These are phyloP conservation scores for Colletotrichum sp. DNA, from an alignment of 2,329 filamentous ascomycete genomes.

Conservation along the genomic window DNA sequence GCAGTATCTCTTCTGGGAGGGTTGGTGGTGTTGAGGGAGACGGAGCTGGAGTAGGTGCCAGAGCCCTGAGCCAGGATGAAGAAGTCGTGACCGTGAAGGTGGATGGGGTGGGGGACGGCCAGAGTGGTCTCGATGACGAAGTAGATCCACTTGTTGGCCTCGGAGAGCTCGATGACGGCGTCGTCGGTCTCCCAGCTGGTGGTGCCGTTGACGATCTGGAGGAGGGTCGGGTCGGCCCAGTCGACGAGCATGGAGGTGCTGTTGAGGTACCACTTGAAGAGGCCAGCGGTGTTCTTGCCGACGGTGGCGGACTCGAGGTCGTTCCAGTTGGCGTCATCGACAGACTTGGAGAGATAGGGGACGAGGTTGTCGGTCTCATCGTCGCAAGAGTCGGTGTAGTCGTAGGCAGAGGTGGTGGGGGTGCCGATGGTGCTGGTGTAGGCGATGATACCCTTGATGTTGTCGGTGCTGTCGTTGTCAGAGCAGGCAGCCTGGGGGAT, in stretches of 20 bases:
- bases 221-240: constrained; percentile 48
- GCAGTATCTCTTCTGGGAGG: constrained; percentile 58
- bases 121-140: constrained; percentile 35
- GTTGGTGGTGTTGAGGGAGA: constrained; percentile 35
- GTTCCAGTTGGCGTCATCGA: constrained; percentile 26
- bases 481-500: constrained; percentile 46
- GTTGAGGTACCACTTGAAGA: constrained; percentile 55
- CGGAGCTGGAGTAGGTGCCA: constrained; percentile 25
- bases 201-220: constrained; percentile 24
- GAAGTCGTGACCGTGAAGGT: constrained; percentile 52
- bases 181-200: constrained; percentile 23
- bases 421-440: constrained; percentile 33
- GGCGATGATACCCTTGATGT: constrained; percentile 55
- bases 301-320: constrained; percentile 32
- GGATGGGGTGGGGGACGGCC: constrained; percentile 47
- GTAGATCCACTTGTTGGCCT: constrained; percentile 33
- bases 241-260: constrained; percentile 49
- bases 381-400: constrained; percentile 30
- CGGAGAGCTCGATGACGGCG: constrained; percentile 24
- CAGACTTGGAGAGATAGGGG: constrained; percentile 37
- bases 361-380: constrained; percentile 41
- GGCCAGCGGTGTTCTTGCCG: constrained; percentile 27
- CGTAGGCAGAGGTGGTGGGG: constrained; percentile 18
- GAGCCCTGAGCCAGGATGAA: constrained; percentile 30
- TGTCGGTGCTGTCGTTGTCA: constrained; percentile 39